A percentile compares a stretch with the other conserved stretches of the same genome.
Conservation (phyloP, 192 early-diverging fungal genomes). For the Blastocladiella britannica region DNA sequence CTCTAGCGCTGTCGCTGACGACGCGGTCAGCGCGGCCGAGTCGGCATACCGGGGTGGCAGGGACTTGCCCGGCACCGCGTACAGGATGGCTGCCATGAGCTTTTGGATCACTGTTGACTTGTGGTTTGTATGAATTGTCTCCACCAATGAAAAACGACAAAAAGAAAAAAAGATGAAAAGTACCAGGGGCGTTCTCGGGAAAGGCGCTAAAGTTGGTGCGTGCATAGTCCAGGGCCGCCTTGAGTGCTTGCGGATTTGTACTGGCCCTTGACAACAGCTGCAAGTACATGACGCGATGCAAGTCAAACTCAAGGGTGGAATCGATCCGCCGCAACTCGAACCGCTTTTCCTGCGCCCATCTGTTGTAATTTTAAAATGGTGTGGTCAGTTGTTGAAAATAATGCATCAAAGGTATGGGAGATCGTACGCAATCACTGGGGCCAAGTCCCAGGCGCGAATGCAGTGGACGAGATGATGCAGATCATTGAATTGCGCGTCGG, state of each 20-base stretch:
- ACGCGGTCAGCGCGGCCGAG: constrained; percentile 14
- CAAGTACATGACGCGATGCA: constrained; percentile 59
- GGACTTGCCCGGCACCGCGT: too few relatives aligned
- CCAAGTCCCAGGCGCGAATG: constrained; percentile 35
- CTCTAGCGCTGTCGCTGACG: constrained; percentile 35
- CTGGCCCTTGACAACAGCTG: constrained; percentile 34
- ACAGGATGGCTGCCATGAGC: constrained; percentile 28
- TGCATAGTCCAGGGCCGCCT: constrained; percentile 57
- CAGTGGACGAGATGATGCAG: constrained; percentile 59
- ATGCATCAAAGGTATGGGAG: neutral
- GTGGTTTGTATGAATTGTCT: neutral
- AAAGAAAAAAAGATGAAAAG: neutral
- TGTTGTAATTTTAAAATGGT: constrained; percentile 4
- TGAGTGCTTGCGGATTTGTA: neutral
- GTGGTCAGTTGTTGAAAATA: neutral
- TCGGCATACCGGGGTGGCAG: constrained; percentile 24
- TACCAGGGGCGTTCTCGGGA: constrained; percentile 19
- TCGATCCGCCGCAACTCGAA: constrained; percentile 28
- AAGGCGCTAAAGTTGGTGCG: constrained; percentile 45
- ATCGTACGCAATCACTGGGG: constrained; percentile 35
- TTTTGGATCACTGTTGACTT: constrained; percentile 26
- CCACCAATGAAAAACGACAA: neutral
- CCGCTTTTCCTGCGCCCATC: constrained; percentile 49
- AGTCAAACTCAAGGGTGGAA: constrained; percentile 65
- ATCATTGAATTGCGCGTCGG: constrained; percentile 46